Evolutionary conservation across 306 rosid species (phyloP), one percentile per base, ranked within the genome.

Genomic region (Cucurbita argyrosperma): DNA sequence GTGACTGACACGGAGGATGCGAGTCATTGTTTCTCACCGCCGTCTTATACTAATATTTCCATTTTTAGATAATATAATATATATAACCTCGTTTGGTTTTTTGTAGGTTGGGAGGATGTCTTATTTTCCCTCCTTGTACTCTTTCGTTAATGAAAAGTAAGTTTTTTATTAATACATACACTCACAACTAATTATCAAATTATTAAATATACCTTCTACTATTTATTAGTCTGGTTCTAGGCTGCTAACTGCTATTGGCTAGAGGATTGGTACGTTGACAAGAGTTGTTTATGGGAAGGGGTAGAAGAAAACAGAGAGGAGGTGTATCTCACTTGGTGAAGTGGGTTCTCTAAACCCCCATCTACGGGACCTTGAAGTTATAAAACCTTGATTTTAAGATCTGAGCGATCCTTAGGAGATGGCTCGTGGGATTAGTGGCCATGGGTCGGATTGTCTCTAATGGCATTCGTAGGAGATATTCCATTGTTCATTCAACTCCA

Each of bases 71-170:
- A 38, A 62, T 62, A 38, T 62, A 35, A 37, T 38, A 38, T 62
- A 62, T 14, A 38, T 62, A 38, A 62, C 68, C 47, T 38, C 23
- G 46, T 62, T 62, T 62, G 47, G 68, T 62, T 62, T 59, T 62
- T 62, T n/a, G 46, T 37, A 62, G 46, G 46, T 62, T 37, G 46
- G 68, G 46, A 62, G 68, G 68, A 15, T 62, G 68, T 62, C 68
- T 62, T 62, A 37, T 62, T 62, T 62, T 62, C 46, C 46, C 68
- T 62, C 68, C 68, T 62, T 37, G 68, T 62, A 37, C 68, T 62
- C 68, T 62, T 62, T 59, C 65, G 68, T 37, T 38, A 62, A 62
- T 15, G 68, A 62, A 62, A 62, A 62, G 46, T 62, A 38, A 62
- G 68, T 62, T 62, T 16, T 62, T 38, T 62, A 14, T 62, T 46